Conservation (phyloP, 2,329 filamentous ascomycete genomes). For the Fusarium scirpi region DNA sequence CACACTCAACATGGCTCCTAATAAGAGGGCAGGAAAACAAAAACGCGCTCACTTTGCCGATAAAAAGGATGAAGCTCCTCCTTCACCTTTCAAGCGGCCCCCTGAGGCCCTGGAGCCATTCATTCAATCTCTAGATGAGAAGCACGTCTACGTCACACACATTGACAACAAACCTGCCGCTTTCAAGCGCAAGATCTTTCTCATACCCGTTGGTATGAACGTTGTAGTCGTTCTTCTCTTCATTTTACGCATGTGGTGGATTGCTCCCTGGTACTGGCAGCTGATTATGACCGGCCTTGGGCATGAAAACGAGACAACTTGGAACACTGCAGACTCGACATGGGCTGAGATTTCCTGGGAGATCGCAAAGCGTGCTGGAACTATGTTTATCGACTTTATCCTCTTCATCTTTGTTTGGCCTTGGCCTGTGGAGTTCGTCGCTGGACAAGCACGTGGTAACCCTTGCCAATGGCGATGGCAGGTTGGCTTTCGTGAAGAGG, state of each 20-base stretch:
- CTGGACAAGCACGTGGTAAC: conserved; percentile 67
- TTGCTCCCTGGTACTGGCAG: conserved; percentile 78
- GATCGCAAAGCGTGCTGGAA: conserved; percentile 69
- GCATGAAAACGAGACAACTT: conserved; percentile 73
- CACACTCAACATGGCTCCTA: conserved; percentile 49
- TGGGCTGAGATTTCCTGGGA: conserved; percentile 69
- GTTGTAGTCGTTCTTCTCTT: conserved; percentile 73
- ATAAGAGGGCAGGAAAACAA: conserved; percentile 52
- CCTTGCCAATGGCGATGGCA: conserved; percentile 79
- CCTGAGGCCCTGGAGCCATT: conserved; percentile 74
- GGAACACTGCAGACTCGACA: conserved; percentile 68
- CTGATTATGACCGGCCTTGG: conserved; percentile 75
- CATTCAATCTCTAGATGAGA: conserved; percentile 71
- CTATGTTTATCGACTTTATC: conserved; percentile 80
- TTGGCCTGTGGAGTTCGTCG: conserved; percentile 79
- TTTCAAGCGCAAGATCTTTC: conserved; percentile 86
- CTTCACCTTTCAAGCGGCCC: conserved; percentile 75
- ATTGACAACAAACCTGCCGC: conserved; percentile 76
- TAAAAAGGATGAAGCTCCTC: conserved; percentile 55
- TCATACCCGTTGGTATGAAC: conserved; percentile 83
- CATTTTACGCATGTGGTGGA: conserved; percentile 74
- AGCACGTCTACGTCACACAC: conserved; percentile 86
- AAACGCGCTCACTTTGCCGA: conserved; percentile 42
- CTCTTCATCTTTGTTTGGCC: conserved; percentile 76
- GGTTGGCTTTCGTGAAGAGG: conserved; percentile 81